Evolutionary conservation across 2,329 filamentous ascomycete genomes (phyloP).

Genomic region (Thielaviopsis euricoi): DNA sequence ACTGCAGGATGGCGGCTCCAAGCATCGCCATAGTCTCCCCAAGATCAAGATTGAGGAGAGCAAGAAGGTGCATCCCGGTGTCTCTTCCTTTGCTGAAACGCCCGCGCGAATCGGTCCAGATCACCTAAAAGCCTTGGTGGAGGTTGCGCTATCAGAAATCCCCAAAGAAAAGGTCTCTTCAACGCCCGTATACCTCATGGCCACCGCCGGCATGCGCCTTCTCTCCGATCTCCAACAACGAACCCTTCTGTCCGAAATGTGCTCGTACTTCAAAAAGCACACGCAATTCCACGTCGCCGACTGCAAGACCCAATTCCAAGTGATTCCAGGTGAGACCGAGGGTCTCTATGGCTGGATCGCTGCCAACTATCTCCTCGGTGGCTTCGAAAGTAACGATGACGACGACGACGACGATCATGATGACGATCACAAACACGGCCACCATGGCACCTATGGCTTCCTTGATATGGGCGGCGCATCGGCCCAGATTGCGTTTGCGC

Average conservation of each 20-base stretch:
- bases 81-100: constrained; percentile 74
- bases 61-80: constrained; percentile 84
- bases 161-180: constrained; percentile 60
- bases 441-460: constrained; percentile 90
- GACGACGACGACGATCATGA: too few relatives aligned
- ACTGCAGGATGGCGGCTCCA: constrained; percentile 14
- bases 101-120: constrained; percentile 64
- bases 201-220: constrained; percentile 87
- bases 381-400: constrained; percentile 68
- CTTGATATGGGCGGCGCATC: constrained; percentile 97
- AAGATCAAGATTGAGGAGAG: constrained; percentile 71
- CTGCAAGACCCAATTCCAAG: constrained; percentile 76
- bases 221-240: constrained; percentile 58
- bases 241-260: constrained; percentile 60
- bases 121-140: constrained; percentile 62
- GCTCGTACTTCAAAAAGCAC: constrained; percentile 60
- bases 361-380: constrained; percentile 84
- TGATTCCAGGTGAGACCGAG: constrained; percentile 90
- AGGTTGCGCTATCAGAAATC: constrained; percentile 66
- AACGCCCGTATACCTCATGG: constrained; percentile 88
- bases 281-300: constrained; percentile 79
- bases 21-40: constrained; percentile 48
- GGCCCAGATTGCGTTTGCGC: constrained; percentile 93
- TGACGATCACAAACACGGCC: too few relatives aligned
- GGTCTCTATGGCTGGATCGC: constrained; percentile 96